Base-by-base conservation (phyloP, 148 eudicot genomes). In the Vaccinium vitisidaea region DNA sequence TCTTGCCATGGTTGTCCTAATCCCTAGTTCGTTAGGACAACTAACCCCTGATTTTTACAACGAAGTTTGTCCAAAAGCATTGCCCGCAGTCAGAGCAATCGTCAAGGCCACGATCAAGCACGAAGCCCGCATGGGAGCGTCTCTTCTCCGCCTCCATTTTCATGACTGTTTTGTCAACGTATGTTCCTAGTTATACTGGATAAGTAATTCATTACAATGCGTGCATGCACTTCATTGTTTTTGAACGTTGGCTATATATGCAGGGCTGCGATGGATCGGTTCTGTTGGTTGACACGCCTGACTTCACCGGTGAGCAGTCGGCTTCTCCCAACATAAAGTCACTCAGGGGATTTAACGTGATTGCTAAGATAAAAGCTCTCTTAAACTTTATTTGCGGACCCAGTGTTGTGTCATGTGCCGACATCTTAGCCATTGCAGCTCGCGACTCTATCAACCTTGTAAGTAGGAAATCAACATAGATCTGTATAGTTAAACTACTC, bases 161-260 rank as follows among this genome's bases (percentile, higher is more conserved):
- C 94, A 92, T 80, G 93, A 91, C 58, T 92, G 94, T 78, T 92
- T 91, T 71, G 94, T 91, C 30, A 87, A 91, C 69, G 93, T 91
- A 84, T 86, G 88, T 83, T 43, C 12, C 36, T 69, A 36, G 39
- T 3, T 36, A 23, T 36, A 43, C 46, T 0, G 46, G 46, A 43
- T 43, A 43, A 43, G 7, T 5, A 25, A 67, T 9, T 27, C 16
- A 27, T 25, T 8, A 23, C 70, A 23, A n/a, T 63, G 70, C 67
- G 21, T 7, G 65, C 65, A 21, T 58, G 23, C 2, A 5, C 8
- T 63, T 9, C 0, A 27, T 1, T 30, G 8, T 69, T 30, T 69
- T 30, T 5, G 15, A 69, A 69, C 36, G 13, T 0, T 25, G 74
- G 74, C 7, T 65, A 23, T 2, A 2, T n/a, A 23, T 63, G 63